Evolutionary conservation across 2,329 filamentous ascomycete species (phyloP).

Genomic region (Fusarium virguliforme): DNA sequence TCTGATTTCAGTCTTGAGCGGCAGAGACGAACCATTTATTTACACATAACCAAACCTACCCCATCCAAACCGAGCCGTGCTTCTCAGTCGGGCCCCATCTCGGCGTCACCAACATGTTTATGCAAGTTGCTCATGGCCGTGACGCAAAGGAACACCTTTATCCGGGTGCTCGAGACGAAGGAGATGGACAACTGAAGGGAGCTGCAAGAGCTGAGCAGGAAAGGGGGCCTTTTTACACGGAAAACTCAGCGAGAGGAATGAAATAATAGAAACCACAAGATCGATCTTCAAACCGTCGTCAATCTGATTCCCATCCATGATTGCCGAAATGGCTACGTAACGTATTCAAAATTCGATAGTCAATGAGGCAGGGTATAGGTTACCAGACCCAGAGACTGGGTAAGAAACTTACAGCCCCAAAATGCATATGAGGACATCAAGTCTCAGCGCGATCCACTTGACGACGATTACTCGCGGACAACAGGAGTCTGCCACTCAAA

Average conservation of each 20-base stretch:
- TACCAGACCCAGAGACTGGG: background rate
- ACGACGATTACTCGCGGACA: constrained; percentile 43
- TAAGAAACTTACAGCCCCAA: background rate
- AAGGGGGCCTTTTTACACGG: constrained; percentile 39
- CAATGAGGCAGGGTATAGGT: background rate
- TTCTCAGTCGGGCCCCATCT: constrained; percentile 14
- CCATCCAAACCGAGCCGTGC: constrained; percentile 30
- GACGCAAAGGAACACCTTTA: background rate
- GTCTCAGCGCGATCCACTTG: background rate
- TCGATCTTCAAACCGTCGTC: constrained; percentile 29
- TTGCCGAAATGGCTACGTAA: background rate
- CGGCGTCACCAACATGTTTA: constrained; percentile 1
- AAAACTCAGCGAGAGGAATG: constrained; percentile 41
- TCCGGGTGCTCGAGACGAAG: constrained; percentile 24
- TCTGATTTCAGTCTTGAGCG: constrained; percentile 64
- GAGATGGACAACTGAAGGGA: constrained; percentile 34
- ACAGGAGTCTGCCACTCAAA: constrained; percentile 51
- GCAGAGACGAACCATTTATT: constrained; percentile 25
- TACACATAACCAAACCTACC: constrained; percentile 27
- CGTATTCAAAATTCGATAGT: background rate
- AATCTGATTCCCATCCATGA: background rate
- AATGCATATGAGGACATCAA: background rate
- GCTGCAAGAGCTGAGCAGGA: constrained; percentile 39
- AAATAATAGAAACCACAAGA: constrained; percentile 49
- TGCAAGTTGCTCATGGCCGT: background rate